phyloP scores from a whole-genome alignment of 202 grass and related monocot genomes.

The Setaria italica region DNA sequence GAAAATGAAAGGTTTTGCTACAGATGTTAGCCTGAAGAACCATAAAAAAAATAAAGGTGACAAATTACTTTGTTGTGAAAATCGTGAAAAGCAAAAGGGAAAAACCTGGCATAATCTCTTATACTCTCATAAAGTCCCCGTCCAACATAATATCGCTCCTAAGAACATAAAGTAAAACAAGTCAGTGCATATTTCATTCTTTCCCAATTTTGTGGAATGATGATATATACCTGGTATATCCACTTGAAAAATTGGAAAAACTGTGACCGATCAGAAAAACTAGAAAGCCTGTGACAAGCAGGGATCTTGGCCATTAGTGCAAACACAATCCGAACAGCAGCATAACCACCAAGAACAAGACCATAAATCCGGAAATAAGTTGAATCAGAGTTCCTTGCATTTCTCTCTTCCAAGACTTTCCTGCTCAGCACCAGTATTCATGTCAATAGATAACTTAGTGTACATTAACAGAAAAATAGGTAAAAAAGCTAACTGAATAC shows the following conservation, averaged over 20 bases:
- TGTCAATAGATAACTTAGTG: constrained; percentile 38
- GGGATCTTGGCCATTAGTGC: constrained; percentile 86
- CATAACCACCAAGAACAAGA: constrained; percentile 92
- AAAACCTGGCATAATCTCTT: constrained; percentile 81
- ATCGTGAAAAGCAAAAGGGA: constrained; percentile 29
- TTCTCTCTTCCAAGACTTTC: constrained; percentile 88
- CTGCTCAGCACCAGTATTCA: constrained; percentile 60
- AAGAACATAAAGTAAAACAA: constrained; percentile 46
- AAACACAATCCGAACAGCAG: constrained; percentile 69
- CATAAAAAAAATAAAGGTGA: not conserved
- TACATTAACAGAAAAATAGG: constrained; percentile 28
- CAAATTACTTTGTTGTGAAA: not conserved
- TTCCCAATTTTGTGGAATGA: constrained; percentile 19
- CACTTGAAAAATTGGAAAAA: constrained; percentile 99
- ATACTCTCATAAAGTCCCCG: constrained; percentile 91
- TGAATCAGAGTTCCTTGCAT: constrained; percentile 77
- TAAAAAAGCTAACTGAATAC: constrained; percentile 47
- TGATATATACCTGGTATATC: constrained; percentile 88
- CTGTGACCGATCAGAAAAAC: constrained; percentile 69
- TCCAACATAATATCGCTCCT: constrained; percentile 96
- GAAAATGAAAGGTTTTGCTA: constrained; percentile 1
- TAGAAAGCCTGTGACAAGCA: constrained; percentile 87
- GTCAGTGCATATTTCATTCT: constrained; percentile 29
- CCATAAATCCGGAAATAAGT: constrained; percentile 89
- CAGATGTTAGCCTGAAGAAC: not conserved